Evolutionary conservation across 352 stramenopile species (phyloP).

Genomic region (Phytophthora pisi): DNA sequence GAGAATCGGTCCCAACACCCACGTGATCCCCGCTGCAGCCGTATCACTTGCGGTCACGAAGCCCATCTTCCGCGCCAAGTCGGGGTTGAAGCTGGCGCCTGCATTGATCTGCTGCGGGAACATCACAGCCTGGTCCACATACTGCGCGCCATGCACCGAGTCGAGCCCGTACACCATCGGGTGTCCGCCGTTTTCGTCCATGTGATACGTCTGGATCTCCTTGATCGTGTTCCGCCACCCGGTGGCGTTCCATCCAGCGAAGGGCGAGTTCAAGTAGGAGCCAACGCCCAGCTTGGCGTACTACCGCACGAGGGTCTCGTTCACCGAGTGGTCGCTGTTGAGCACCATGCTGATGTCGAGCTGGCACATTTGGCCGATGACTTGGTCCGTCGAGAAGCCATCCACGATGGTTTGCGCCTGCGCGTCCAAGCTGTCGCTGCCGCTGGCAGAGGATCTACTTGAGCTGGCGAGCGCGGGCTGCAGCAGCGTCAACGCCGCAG

Average conservation of each 20-base stretch:
- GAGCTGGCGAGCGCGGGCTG: conserved; percentile 4
- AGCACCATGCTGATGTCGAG: conserved; percentile 86
- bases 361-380: conserved; percentile 91
- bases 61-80: conserved; percentile 60
- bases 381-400: conserved; percentile 33
- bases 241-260: conserved; percentile 35
- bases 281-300: conserved; percentile 77
- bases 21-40: conserved; percentile 78
- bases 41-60: conserved; percentile 83
- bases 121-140: conserved; percentile 77
- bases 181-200: conserved; percentile 58
- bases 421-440: conserved; percentile 13
- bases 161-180: conserved; percentile 89
- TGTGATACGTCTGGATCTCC: conserved; percentile 71
- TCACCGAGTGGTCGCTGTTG: conserved; percentile 34
- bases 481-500: conserved; percentile 2
- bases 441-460: conserved; percentile 2
- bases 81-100: conserved; percentile 86
- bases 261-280: conserved; percentile 85
- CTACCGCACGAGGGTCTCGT: conserved; percentile 32
- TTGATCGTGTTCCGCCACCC: conserved; percentile 70
- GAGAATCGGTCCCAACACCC: conserved; percentile 87
- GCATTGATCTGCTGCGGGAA: conserved; percentile 90
- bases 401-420: conserved; percentile 32
- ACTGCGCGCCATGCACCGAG: conserved; percentile 88